Evolutionary conservation across 305 asterid species (phyloP), one percentile per base, ranked within the genome.

Genomic region (Fraxinus nigra): DNA sequence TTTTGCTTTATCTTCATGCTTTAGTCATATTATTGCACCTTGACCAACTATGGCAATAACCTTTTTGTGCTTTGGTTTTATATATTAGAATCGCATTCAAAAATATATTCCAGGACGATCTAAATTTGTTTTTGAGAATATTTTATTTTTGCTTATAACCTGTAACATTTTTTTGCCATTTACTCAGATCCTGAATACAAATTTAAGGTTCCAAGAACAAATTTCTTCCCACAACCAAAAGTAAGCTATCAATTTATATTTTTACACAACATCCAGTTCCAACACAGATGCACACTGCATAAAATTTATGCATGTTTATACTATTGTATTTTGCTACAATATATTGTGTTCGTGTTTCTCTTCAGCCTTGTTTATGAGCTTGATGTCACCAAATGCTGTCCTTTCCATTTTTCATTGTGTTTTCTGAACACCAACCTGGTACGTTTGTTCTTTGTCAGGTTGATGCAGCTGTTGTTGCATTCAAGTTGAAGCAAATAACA

Each of bases 171-270:
- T 76, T 77, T 34, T 18, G 10, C 14, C 48, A 73, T 30, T 78
- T 77, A 76, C 82, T 51, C 93, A 94, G 99, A 90, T 83, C 97
- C 99, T 35, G 92, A 94, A 82, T 95, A 94, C 91, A 91, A 79
- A 88, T 76, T 89, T 67, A 93, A 89, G 86, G 98, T 94, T 82
- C 88, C 95, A 48, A 93, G 98, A 84, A 86, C 94, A 79, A 90
- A 85, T 83, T 95, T 95, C 90, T 95, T 95, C 84, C 99, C 99
- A 56, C 97, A 92, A 83, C 98, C 99, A 22, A 94, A 93, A 67
- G 99, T 92, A 81, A 87, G 95, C 76, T 74, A 30, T 78, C 72
- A 18, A 9, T 78, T 75, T 48, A 18, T 5, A 80, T 37, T 43
- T 32, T 59, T 26, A 37, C 38, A 38, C 77, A 56, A 30, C 18